Evolutionary conservation across 805 yeast species (phyloP), one percentile per base, ranked within the genome.

Genomic region (Starmerella bombicola): DNA sequence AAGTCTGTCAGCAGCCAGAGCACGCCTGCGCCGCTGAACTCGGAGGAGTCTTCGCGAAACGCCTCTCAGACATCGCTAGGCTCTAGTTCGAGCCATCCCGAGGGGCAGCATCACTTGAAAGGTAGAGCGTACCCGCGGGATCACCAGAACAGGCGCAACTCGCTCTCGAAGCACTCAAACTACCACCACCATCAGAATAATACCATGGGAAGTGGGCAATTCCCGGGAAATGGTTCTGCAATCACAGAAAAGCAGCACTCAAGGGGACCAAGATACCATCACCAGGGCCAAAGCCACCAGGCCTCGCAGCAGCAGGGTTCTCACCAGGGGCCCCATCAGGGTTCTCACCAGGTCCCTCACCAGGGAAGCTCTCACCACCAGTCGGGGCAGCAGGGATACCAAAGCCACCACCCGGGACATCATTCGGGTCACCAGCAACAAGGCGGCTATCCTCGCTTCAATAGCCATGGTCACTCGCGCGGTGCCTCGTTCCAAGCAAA

Each of bases 381-480:
- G n/a, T n/a, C n/a, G n/a, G n/a, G n/a, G n/a, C n/a, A n/a, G n/a
- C n/a, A n/a, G n/a, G n/a, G n/a, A n/a, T n/a, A n/a, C n/a, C n/a
- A n/a, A n/a, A n/a, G n/a, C n/a, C n/a, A n/a, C n/a, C n/a, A n/a
- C n/a, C n/a, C n/a, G n/a, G n/a, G n/a, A n/a, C n/a, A n/a, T n/a
- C n/a, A n/a, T n/a, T n/a, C n/a, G n/a, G n/a, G n/a, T n/a, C n/a
- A n/a, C n/a, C n/a, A n/a, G n/a, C n/a, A n/a, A n/a, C n/a, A n/a
- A n/a, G n/a, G n/a, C n/a, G n/a, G n/a, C n/a, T 23, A 23, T 19
- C 30, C 37, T 15, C 29, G 39, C 21, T 19, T 13, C 31, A 39
- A 39, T 33, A 33, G 33, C 33, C n/a, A n/a, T n/a, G n/a, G n/a
- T n/a, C 31, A 38, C 38, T 31, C 40, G 13, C 34, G 44, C 10